Base-by-base conservation (phyloP, 441 rosid species). In the Aquilaria agallochum region DNA sequence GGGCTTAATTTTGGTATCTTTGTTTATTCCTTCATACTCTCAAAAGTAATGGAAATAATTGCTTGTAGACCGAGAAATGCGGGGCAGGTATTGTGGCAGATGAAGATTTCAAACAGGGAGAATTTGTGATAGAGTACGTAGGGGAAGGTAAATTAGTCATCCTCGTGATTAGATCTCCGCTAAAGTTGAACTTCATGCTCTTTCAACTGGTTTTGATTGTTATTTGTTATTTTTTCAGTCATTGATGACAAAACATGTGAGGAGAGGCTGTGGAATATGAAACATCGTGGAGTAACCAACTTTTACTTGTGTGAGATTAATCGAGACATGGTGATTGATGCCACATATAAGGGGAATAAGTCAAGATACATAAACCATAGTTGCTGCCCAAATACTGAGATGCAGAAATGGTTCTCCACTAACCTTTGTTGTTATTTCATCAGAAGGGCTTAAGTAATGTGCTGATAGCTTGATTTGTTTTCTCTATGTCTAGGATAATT, bases 191-290 rank as follows among this genome's bases (percentile, higher is more conserved):
- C 45, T 10, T 40, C 44, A 40, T 40, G 44, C 45, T 40, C 9
- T 40, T 40, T 40, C 45, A 40, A 6, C 53, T 5, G 32, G 45
- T 31, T 40, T 9, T 40, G 11, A 11, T 65, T 50, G 32, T 31
- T 34, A 4, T 57, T 14, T 31, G 58, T 66, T 55, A 9, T 64
- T 8, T 52, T 44, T 72, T 73, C 80, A 95, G 98, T 95, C 68
- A 95, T 95, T 64, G 98, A 95, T 78, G 99, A 95, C 75, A 92
- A 87, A 75, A 92, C 96, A 31, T 95, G 98, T 68, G 99, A 95
- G 75, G 98, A 92, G 70, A 84, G 98, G 77, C 98, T 95, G 66
- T 95, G 99, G 98, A 85, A 79, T 68, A 90, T 92, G 99, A 92
- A 92, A 71, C 95, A 85, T 56, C 82, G 79, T 3, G 98, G 98